A percentile compares a stretch with the other conserved stretches of the same genome.
These are phyloP conservation scores for Pseudonitzschia delicatissima DNA, from an alignment of 108 stramenopile species.

Conservation along the genomic window DNA sequence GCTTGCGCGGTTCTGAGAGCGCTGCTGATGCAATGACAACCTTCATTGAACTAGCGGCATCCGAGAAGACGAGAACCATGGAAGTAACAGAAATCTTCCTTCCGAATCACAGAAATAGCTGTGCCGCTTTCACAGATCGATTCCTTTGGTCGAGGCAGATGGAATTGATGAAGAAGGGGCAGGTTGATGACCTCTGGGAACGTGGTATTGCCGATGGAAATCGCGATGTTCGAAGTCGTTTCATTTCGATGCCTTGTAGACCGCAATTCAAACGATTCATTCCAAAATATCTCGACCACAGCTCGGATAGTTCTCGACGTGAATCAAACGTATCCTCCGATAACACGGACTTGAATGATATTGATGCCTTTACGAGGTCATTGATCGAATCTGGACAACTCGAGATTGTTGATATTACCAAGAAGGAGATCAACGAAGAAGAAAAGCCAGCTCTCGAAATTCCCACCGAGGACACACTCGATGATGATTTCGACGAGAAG, in stretches of 20 bases:
- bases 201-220: conserved; percentile 75
- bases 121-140: conserved; percentile 57
- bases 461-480: conserved; percentile 12
- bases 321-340: background rate
- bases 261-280: conserved; percentile 82
- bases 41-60: conserved; percentile 75
- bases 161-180: conserved; percentile 34
- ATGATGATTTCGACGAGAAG: conserved; percentile 33
- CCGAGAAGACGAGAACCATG: conserved; percentile 55
- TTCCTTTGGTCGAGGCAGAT: conserved; percentile 78
- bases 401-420: conserved; percentile 85
- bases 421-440: conserved; percentile 67
- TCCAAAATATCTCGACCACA: conserved; percentile 82
- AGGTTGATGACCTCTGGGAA: conserved; percentile 67
- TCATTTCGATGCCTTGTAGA: conserved; percentile 67
- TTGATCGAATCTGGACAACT: conserved; percentile 51
- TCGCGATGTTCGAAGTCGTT: conserved; percentile 69
- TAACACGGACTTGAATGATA: conserved; percentile 8
- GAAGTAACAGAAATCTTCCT: conserved; percentile 60
- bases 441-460: conserved; percentile 29
- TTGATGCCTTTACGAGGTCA: conserved; percentile 51
- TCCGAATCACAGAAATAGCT: conserved; percentile 56
- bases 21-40: conserved; percentile 82
- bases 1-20: conserved; percentile 34
- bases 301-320: conserved; percentile 17